Base-by-base conservation (phyloP, 1,284 basidiomycete genomes). In the Fomes fomentarius region DNA sequence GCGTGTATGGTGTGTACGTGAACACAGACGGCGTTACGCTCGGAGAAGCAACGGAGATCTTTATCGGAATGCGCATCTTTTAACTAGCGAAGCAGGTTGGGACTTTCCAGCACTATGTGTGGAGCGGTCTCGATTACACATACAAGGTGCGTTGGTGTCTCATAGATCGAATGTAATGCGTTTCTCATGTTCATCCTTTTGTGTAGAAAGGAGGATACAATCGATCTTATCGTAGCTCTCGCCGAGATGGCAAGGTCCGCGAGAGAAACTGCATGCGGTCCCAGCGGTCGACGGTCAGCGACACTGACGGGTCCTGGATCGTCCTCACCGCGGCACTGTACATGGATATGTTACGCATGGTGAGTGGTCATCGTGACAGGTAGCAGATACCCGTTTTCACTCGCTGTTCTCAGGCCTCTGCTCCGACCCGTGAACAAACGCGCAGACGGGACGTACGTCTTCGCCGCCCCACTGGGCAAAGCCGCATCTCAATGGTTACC, bases 21-120 rank as follows among this genome's bases (percentile, higher is more conserved):
- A 80, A 80, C 60, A 77, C 76, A 6, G 77, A 80, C 54, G 72
- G 74, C 6, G 78, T 76, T 60, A 76, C 74, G 2, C 69, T 78
- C n/a, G 77, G 77, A 8, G 73, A 78, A 58, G 60, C 72, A 57
- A 71, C 67, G 48, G 77, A 79, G 58, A 69, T 76, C 0, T 77
- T 69, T 48, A 56, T 65, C n/a, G 77, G 75, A 0, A 73, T 80
- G 50, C 70, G 76, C 21, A 74, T 81, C 12, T 81, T 76, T 57
- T 78, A 82, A 58, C 62, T 73, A 15, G 77, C 80, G 2, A 75
- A 77, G 56, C 69, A 74, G 31, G 67, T 62, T 1, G 62, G 63
- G 11, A 64, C 71, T n/a, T 62, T 79, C 40, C 64, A 69, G 22
- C 79, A 81, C 52, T 77, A 76, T 49, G 67, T 81, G 17, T 81